Evolutionary conservation across 2,329 filamentous ascomycete genomes (phyloP).

Genomic region (Pseudogymnoascus sp.): DNA sequence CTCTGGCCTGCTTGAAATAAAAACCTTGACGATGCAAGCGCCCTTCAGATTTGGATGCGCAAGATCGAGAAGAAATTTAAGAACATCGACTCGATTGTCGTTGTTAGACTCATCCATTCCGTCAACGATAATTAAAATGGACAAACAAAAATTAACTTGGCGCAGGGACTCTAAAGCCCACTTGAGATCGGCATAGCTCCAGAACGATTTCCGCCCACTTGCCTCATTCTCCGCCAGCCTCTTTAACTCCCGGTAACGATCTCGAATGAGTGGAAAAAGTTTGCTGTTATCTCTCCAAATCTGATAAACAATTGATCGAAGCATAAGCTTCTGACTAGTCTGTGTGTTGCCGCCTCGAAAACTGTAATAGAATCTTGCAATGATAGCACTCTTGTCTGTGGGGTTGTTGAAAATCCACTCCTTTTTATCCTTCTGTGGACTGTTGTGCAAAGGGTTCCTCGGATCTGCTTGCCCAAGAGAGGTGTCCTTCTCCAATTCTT

Average conservation of each 20-base stretch:
- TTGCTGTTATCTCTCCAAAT: conserved; percentile 13
- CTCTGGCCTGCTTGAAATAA: neutral
- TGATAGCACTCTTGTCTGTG: neutral
- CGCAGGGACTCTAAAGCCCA: neutral
- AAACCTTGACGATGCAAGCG: neutral
- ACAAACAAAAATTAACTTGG: neutral
- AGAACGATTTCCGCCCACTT: neutral
- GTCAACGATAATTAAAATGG: conserved; percentile 16
- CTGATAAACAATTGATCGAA: conserved; percentile 17
- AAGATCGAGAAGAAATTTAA: conserved; percentile 12
- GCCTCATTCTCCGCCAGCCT: no score
- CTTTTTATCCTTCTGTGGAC: neutral
- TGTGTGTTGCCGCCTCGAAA: conserved; percentile 14
- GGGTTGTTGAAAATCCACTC: neutral
- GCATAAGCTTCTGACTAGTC: conserved; percentile 17
- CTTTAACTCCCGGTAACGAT: no score
- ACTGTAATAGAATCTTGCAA: conserved; percentile 20
- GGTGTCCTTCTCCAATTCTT: neutral
- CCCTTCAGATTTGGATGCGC: neutral
- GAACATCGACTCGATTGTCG: conserved; percentile 1
- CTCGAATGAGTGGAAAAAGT: conserved; percentile 14
- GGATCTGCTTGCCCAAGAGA: neutral
- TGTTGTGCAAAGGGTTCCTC: neutral
- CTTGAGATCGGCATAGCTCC: conserved; percentile 14
- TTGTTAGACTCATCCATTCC: conserved; percentile 19